Base-by-base conservation (phyloP, 2,329 filamentous ascomycete species). In the Fusarium verrucosum region DNA sequence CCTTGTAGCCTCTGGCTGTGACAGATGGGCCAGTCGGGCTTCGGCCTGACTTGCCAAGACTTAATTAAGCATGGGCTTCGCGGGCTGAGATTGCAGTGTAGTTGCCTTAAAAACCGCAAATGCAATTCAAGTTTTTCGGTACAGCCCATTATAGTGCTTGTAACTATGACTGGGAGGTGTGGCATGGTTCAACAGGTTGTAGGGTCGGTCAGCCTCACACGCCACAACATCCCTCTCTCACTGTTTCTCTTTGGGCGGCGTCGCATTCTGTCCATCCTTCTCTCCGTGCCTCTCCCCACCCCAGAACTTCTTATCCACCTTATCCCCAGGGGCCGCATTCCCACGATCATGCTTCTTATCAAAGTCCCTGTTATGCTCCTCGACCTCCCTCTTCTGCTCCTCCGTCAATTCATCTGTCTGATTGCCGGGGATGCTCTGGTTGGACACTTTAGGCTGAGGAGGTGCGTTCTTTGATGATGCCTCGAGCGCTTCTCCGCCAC, bases 301-400 rank as follows among this genome's bases (percentile, higher is more conserved):
- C 83, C 85, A 88, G 61, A 83, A 88, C 17, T 79, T 81, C 72
- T 83, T 82, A 57, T 85, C 77, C 4, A 87, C 84, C 75, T 83
- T 83, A 56, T 86, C 83, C 2, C 77, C 73, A 2, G 70, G 75
- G 1, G 81, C 81, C 4, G 65, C 40, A 7, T 74, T 67, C 0
- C 80, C 79, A 13, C 74, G 77, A 55, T 84, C 85, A 67, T 87
- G 82, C 62, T 81, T 82, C 66, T 80, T 70, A 43, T 83, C 83
- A 72, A 88, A 88, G 1, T 88, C 84, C 63, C 61, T 63, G 58
- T 89, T 89, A 70, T 89, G 86, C 74, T 79, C 72, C 49, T 86
- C 80, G 16, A 88, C 86, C 74, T 88, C 85, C 38, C 76, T 76
- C 72, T 82, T 78, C 74, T 87, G 83, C 71, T 83, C 83, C 55